These are phyloP conservation scores for Kernera saxatilis DNA, from an alignment of 345 rosid genomes.

Conservation along the genomic window DNA sequence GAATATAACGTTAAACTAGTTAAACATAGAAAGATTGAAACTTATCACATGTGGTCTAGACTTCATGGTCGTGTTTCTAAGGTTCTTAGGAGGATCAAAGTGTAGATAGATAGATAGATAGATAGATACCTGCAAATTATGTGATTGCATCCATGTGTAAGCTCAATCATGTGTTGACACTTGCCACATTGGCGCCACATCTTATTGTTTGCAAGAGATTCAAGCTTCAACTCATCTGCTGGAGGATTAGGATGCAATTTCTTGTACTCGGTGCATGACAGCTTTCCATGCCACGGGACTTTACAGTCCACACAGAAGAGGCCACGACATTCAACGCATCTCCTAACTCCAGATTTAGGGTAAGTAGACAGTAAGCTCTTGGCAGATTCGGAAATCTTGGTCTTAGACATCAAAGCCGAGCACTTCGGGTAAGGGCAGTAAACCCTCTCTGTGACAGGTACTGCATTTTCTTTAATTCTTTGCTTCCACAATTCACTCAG, in stretches of 20 bases:
- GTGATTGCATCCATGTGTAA: constrained; percentile 52
- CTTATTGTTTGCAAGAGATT: constrained; percentile 40
- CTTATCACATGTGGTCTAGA: not conserved
- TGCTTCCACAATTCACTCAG: constrained; percentile 44
- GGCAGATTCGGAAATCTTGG: constrained; percentile 40
- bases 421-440: constrained; percentile 79
- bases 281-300: constrained; percentile 63
- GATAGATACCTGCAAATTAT: constrained; percentile 54
- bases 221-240: constrained; percentile 46
- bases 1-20: not conserved
- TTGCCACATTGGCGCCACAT: constrained; percentile 50
- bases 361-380: constrained; percentile 22
- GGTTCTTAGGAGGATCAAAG: not conserved
- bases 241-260: constrained; percentile 34
- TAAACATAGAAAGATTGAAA: not conserved
- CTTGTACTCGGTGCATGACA: constrained; percentile 46
- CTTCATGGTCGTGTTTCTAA: not conserved
- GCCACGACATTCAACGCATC: constrained; percentile 53
- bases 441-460: constrained; percentile 57
- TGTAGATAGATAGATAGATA: not conserved
- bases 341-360: constrained; percentile 42
- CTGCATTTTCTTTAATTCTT: constrained; percentile 55
- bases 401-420: constrained; percentile 68
- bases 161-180: constrained; percentile 53
- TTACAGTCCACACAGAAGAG: constrained; percentile 73